Evolutionary conservation across 2,329 filamentous ascomycete species (phyloP), one percentile per base, ranked within the genome.

Genomic region (Beauveria sp.): DNA sequence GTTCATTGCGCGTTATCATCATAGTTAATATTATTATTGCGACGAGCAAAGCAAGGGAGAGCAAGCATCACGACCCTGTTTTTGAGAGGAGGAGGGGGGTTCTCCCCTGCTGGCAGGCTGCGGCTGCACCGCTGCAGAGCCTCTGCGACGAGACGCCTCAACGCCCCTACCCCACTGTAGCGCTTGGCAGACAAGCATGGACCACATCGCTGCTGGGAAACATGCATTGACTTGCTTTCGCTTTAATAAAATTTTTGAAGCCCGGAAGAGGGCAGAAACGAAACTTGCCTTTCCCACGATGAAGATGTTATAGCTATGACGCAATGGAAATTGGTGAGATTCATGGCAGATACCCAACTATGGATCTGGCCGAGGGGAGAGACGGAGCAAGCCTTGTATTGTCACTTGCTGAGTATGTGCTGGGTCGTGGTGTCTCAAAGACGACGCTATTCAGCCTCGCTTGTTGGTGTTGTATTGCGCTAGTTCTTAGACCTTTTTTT

Each of bases 221-320:
- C 31, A 42, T 38, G 28, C 49, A 42, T 40, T 20, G 20, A 20
- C 7, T 34, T 48, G 20, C 10, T 18, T n/a, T 18, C 9, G 40
- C 24, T 24, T 45, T 31, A 40, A 9, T 57, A 56, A 48, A 49
- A 48, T 12, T 20, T 34, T 38, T 38, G 1, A 18, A 24, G 10
- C 18, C 18, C 3, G 43, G 14, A 24, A 40, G 18, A 24, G 3
- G 43, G 22, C n/a, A 45, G 9, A 42, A 51, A 45, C 10, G 45
- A 60, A 60, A 60, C 24, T 60, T 52, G 57, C 57, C 57, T 60
- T 60, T 60, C 57, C 57, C 57, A 52, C 28, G 34, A 31, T 40
- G 18, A 20, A 20, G 7, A 20, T 3, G n/a, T 34, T 1, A 9
- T 22, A 57, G 45, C 24, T 12, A 42, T 49, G 55, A 58, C 43